phyloP scores from a whole-genome alignment of 78 protist species.

The Dictyostelium intermedium region DNA sequence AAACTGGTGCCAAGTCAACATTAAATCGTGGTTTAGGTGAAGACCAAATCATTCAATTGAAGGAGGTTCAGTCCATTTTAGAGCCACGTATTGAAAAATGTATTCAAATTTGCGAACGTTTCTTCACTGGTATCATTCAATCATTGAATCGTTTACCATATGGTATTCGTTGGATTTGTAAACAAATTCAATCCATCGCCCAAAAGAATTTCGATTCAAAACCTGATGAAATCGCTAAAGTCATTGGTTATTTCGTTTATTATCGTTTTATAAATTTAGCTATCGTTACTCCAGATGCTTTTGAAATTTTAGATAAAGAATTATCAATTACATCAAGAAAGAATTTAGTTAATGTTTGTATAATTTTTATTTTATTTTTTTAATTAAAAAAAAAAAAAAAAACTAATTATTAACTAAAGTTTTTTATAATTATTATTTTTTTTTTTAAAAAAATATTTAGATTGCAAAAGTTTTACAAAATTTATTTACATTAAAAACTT shows the following conservation, averaged over 20 bases:
- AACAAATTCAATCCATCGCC: conserved; percentile 64
- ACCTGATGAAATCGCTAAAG: conserved; percentile 75
- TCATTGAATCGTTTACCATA: conserved; percentile 86
- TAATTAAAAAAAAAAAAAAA: no score
- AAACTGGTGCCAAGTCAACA: conserved; percentile 64
- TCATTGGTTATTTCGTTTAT: conserved; percentile 72
- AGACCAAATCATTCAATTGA: conserved; percentile 70
- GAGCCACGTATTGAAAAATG: conserved; percentile 77
- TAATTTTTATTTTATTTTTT: background rate
- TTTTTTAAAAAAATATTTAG: background rate
- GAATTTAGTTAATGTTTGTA: conserved; percentile 53
- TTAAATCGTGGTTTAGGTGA: conserved; percentile 62
- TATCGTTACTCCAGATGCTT: conserved; percentile 79
- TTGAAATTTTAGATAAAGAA: conserved; percentile 55
- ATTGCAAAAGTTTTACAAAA: conserved; percentile 78
- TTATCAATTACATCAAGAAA: conserved; percentile 58
- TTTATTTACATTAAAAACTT: conserved; percentile 71
- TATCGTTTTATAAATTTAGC: conserved; percentile 87
- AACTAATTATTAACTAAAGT: background rate
- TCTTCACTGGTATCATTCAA: conserved; percentile 81
- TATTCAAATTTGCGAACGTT: conserved; percentile 80
- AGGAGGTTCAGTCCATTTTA: conserved; percentile 72
- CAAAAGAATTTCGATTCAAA: conserved; percentile 60
- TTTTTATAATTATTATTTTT: background rate
- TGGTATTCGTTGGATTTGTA: conserved; percentile 91